phyloP scores from a whole-genome alignment of 164 flowering plant species.

The Nelumbo lutea region DNA sequence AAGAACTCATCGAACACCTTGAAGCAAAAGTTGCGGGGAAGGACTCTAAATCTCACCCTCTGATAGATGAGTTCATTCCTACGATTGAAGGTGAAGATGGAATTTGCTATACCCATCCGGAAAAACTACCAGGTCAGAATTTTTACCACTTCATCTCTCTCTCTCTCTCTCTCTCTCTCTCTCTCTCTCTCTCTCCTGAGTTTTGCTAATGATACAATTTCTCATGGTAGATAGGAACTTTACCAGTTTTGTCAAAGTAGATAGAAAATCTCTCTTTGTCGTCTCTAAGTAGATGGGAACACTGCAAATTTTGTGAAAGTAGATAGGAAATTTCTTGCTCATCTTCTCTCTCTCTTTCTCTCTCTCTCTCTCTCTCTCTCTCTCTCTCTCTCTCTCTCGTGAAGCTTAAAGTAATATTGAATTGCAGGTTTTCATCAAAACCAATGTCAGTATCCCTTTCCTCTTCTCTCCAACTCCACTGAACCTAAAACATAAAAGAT shows the following conservation, averaged over 20 bases:
- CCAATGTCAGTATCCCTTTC: background rate
- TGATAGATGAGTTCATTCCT: slow-evolving; percentile 89
- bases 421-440: background rate
- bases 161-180: slow-evolving; percentile 15
- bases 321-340: too few species aligned
- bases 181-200: background rate
- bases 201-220: too few species aligned
- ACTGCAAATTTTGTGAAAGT: too few species aligned
- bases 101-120: slow-evolving; percentile 93
- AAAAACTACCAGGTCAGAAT: slow-evolving; percentile 75
- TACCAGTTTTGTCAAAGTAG: too few species aligned
- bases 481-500: background rate
- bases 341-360: background rate
- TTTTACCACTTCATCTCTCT: slow-evolving; percentile 6
- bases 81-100: slow-evolving; percentile 96
- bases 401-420: too few species aligned
- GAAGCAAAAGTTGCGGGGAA: slow-evolving; percentile 74
- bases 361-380: too few species aligned
- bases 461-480: background rate
- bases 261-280: too few species aligned
- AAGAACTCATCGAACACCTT: slow-evolving; percentile 88
- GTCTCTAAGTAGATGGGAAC: too few species aligned
- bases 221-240: too few species aligned
- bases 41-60: slow-evolving; percentile 75
- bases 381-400: too few species aligned